Conservation (phyloP, 768 basidiomycete species). For the Rhodotorula graminis region DNA sequence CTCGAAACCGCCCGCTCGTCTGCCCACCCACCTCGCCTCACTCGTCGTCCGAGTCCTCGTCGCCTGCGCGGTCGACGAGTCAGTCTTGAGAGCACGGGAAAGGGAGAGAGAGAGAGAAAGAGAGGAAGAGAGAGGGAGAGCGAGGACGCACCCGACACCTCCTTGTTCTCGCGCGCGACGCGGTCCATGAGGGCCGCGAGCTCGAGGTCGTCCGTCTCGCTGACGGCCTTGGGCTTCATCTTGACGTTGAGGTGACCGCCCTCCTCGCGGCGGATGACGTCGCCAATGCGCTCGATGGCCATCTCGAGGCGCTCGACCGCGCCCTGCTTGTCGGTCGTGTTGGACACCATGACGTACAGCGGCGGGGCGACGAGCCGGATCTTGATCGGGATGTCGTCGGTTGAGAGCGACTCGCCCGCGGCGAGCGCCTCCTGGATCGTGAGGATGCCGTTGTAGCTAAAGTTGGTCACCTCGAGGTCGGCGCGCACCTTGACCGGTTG, state of each 20-base stretch:
- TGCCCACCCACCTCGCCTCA: not conserved
- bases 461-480: slow-evolving; percentile 95
- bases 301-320: slow-evolving; percentile 90
- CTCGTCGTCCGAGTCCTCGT: slow-evolving; percentile 43
- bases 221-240: slow-evolving; percentile 99
- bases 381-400: slow-evolving; percentile 88
- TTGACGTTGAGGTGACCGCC: slow-evolving; percentile 85
- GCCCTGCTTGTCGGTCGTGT: slow-evolving; percentile 92
- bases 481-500: slow-evolving; percentile 98
- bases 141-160: slow-evolving; percentile 65
- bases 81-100: not conserved
- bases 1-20: not conserved
- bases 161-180: slow-evolving; percentile 86
- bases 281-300: slow-evolving; percentile 84
- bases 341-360: slow-evolving; percentile 89
- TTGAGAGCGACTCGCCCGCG: slow-evolving; percentile 79
- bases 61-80: slow-evolving; percentile 8
- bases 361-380: slow-evolving; percentile 95
- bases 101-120: not conserved
- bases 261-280: slow-evolving; percentile 73
- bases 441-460: slow-evolving; percentile 89
- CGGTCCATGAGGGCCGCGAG: slow-evolving; percentile 95
- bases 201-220: slow-evolving; percentile 95
- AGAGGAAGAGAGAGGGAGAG: no score
- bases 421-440: slow-evolving; percentile 88